phyloP scores from a whole-genome alignment of 129 eudicot species.

The Flaveria sonorensis region DNA sequence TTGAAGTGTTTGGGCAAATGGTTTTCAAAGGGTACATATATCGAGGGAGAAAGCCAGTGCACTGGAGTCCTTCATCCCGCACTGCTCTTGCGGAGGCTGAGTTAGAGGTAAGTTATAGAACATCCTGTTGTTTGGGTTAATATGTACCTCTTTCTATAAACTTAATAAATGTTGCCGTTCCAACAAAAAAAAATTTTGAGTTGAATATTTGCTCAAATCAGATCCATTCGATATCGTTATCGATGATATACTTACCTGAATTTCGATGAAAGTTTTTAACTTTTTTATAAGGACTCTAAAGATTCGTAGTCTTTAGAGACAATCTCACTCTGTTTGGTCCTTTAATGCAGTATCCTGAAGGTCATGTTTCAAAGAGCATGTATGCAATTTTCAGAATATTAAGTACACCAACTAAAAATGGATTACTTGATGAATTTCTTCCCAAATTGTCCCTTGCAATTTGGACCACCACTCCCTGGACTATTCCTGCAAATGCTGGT shows the following conservation, averaged over 20 bases:
- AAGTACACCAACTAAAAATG: slow-evolving; percentile 49
- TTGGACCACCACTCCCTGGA: slow-evolving; percentile 99
- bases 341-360: slow-evolving; percentile 85
- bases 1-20: slow-evolving; percentile 20
- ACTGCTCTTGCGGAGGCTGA: slow-evolving; percentile 99
- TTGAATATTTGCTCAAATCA: too few relatives aligned
- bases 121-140: slow-evolving; percentile 10
- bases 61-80: slow-evolving; percentile 99
- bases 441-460: slow-evolving; percentile 79
- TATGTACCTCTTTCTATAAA: slow-evolving; percentile 2
- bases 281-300: neutral
- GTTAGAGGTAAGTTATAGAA: slow-evolving; percentile 62
- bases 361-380: slow-evolving; percentile 95
- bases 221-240: too few relatives aligned
- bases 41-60: slow-evolving; percentile 98
- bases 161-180: neutral
- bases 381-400: slow-evolving; percentile 77
- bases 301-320: neutral
- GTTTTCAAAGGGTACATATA: slow-evolving; percentile 80
- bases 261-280: slow-evolving; percentile 4
- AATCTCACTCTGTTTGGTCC: neutral
- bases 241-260: neutral
- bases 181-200: too few relatives aligned
- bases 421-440: slow-evolving; percentile 60
- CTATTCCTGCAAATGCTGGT: slow-evolving; percentile 99